Conservation (phyloP, 495 filamentous ascomycete species). For the Terfezia claveryi region DNA sequence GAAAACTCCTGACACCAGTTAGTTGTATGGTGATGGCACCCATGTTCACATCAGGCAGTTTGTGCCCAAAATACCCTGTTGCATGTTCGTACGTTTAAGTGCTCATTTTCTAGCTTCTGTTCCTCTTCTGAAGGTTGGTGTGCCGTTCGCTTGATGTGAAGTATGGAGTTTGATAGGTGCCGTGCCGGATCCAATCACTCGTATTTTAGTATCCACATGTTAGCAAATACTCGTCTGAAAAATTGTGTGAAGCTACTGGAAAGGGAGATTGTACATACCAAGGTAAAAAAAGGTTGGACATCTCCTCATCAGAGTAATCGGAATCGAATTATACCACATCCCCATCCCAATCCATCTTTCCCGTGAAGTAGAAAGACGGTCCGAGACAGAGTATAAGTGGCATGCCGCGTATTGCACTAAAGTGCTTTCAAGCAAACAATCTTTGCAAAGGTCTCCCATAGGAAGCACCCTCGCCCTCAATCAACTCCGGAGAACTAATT, state of each 20-base stretch:
- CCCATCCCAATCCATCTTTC: constrained; percentile 5
- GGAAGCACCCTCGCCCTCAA: constrained; percentile 28
- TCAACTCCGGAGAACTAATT: constrained; percentile 20
- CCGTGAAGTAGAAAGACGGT: neutral
- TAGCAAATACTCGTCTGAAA: neutral
- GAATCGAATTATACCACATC: constrained; percentile 86
- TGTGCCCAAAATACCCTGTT: too few species aligned
- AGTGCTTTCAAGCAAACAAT: constrained; percentile 57
- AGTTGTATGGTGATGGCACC: too few species aligned
- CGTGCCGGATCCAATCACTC: too few species aligned
- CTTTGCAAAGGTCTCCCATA: constrained; percentile 86
- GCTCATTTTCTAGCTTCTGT: too few species aligned
- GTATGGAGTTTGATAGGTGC: too few species aligned
- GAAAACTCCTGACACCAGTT: too few species aligned
- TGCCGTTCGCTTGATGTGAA: too few species aligned
- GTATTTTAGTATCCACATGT: neutral
- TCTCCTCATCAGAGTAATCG: constrained; percentile 84
- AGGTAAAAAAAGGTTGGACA: constrained; percentile 39
- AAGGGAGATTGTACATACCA: neutral
- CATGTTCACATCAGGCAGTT: too few species aligned
- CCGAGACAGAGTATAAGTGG: constrained; percentile 25
- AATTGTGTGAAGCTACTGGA: neutral
- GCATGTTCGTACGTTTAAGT: too few species aligned
- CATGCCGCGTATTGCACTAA: constrained; percentile 99
- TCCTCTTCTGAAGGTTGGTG: too few species aligned